phyloP scores from a whole-genome alignment of 2,329 filamentous ascomycete genomes.

The Colletotrichum salicis region DNA sequence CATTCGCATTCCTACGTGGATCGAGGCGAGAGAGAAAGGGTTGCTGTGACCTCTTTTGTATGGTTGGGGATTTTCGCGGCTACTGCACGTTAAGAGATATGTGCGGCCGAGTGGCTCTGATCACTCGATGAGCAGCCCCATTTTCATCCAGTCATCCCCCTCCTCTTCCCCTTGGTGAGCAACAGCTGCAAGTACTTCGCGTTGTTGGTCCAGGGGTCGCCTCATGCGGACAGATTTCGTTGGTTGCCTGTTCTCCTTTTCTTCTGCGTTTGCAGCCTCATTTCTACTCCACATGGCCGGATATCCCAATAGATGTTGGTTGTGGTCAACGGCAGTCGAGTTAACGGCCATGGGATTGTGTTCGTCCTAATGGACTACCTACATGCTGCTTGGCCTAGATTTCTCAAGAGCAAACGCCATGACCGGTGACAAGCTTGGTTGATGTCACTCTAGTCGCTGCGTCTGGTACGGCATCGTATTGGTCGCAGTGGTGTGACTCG shows the following conservation, averaged over 20 bases:
- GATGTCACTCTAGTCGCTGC: background rate
- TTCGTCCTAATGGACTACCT: background rate
- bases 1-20: background rate
- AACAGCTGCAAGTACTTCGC: background rate
- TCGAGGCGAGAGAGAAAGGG: background rate
- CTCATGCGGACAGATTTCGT: background rate
- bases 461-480: background rate
- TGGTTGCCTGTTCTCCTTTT: constrained; percentile 8
- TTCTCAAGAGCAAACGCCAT: background rate
- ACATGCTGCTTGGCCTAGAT: background rate
- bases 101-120: constrained; percentile 15
- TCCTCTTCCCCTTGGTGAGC: background rate
- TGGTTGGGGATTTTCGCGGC: background rate
- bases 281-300: constrained; percentile 6
- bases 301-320: background rate
- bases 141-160: constrained; percentile 25
- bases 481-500: background rate
- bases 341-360: background rate
- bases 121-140: constrained; percentile 11
- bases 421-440: background rate
- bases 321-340: background rate
- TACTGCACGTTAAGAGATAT: constrained; percentile 17
- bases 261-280: constrained; percentile 14
- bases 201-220: background rate
- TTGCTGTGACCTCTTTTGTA: background rate